Conservation (phyloP, 805 yeast genomes). For the Candida tibetensis region DNA sequence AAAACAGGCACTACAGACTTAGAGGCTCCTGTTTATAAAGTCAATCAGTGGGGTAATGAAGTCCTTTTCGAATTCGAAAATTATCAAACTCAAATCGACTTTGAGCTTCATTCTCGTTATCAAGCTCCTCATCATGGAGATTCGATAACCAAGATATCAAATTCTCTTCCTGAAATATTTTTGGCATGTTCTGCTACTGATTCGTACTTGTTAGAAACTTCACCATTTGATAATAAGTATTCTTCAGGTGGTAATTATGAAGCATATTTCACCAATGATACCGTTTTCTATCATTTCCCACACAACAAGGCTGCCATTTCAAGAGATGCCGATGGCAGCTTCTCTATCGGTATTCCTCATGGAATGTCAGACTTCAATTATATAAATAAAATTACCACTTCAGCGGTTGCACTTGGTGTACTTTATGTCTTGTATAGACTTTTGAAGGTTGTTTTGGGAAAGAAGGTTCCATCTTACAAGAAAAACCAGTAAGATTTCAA, state of each 20-base stretch:
- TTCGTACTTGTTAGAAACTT: slow-evolving; percentile 24
- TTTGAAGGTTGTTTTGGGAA: neutral
- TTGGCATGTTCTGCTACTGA: slow-evolving; percentile 37
- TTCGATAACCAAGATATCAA: slow-evolving; percentile 12
- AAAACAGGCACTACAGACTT: slow-evolving; percentile 34
- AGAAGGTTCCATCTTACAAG: neutral
- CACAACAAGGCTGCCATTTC: slow-evolving; percentile 1
- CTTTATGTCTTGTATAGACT: slow-evolving; percentile 6
- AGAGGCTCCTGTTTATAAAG: slow-evolving; percentile 40
- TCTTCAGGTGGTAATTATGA: slow-evolving; percentile 34
- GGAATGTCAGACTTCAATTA: slow-evolving; percentile 9
- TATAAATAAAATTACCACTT: slow-evolving; percentile 4
- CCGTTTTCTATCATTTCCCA: slow-evolving; percentile 35
- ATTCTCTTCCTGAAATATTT: slow-evolving; percentile 27
- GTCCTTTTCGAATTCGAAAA: slow-evolving; percentile 27
- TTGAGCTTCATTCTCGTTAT: slow-evolving; percentile 40
- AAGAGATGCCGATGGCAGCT: neutral
- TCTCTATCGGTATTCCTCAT: slow-evolving; percentile 9
- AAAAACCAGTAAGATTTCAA: neutral
- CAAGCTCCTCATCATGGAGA: slow-evolving; percentile 26
- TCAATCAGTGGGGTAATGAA: slow-evolving; percentile 41
- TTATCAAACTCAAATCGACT: slow-evolving; percentile 12
- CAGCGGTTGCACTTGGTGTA: slow-evolving; percentile 10
- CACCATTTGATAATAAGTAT: slow-evolving; percentile 35
- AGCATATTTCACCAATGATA: slow-evolving; percentile 36